Percentiles rank a stretch among this genome's conserved stretches.
Evolutionary conservation across 2,329 filamentous ascomycete genomes (phyloP).

Genomic region (Cyphellophora europaea): DNA sequence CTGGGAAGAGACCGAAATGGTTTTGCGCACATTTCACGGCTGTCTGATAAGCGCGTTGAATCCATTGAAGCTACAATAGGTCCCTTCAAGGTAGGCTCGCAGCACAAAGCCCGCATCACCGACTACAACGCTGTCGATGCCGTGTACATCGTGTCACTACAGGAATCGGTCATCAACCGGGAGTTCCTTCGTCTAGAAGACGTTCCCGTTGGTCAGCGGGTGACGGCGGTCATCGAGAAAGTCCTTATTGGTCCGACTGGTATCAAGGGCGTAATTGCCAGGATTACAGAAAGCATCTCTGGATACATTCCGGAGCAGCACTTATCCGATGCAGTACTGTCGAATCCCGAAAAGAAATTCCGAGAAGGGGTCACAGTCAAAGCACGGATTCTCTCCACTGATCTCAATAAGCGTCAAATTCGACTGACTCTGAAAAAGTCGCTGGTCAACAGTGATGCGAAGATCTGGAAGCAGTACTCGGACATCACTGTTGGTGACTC

Average conservation of each 20-base stretch:
- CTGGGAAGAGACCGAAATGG: conserved; percentile 60
- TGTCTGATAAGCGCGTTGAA: conserved; percentile 86
- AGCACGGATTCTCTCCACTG: conserved; percentile 72
- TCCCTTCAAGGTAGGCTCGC: conserved; percentile 66
- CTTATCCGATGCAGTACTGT: conserved; percentile 74
- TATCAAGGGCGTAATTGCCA: conserved; percentile 70
- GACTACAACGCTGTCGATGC: conserved; percentile 84
- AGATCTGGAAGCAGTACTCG: conserved; percentile 70
- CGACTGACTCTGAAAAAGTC: conserved; percentile 91
- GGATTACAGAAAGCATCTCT: conserved; percentile 74
- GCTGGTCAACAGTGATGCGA: conserved; percentile 76
- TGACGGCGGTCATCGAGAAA: conserved; percentile 78
- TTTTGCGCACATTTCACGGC: conserved; percentile 88
- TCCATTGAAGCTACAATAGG: conserved; percentile 67
- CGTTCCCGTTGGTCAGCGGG: conserved; percentile 67
- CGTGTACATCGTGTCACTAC: conserved; percentile 73
- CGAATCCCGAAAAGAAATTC: conserved; percentile 95
- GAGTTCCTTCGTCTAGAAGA: conserved; percentile 88
- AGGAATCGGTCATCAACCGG: conserved; percentile 74
- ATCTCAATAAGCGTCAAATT: conserved; percentile 66
- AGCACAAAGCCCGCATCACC: conserved; percentile 71
- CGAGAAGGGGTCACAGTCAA: conserved; percentile 76
- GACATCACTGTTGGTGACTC: conserved; percentile 65
- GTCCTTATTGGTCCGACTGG: conserved; percentile 70
- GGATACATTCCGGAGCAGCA: conserved; percentile 86